phyloP scores from a whole-genome alignment of 768 basidiomycete genomes.

The Tricholoma sp. region DNA sequence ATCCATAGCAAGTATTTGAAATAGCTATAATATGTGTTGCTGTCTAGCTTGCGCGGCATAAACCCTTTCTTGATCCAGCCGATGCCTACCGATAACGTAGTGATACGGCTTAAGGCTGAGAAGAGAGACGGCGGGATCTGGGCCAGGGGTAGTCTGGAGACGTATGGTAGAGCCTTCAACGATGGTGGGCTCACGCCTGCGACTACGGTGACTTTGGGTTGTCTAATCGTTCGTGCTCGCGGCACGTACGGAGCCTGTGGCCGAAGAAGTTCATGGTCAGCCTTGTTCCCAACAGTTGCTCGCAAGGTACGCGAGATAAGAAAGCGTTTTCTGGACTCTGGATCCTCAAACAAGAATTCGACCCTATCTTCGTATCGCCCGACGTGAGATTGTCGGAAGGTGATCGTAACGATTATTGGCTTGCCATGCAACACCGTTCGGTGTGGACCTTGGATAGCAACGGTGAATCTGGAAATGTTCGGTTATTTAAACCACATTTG shows the following conservation, averaged over 20 bases:
- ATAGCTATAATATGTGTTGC: conserved; percentile 32
- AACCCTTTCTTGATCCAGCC: conserved; percentile 23
- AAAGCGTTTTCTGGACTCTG: conserved; percentile 34
- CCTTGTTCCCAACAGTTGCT: conserved; percentile 38
- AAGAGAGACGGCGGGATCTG: conserved; percentile 29
- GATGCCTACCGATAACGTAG: conserved; percentile 18
- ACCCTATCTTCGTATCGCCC: conserved; percentile 49
- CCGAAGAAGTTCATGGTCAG: conserved; percentile 38
- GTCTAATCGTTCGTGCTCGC: conserved; percentile 14
- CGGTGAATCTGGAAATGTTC: conserved; percentile 6
- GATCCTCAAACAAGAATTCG: conserved; percentile 47
- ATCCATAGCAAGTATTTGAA: conserved; percentile 50
- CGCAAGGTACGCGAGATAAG: conserved; percentile 39
- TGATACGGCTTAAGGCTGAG: conserved; percentile 18
- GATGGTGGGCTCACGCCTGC: conserved; percentile 37
- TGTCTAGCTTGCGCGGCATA: conserved; percentile 33
- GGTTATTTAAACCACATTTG: background rate
- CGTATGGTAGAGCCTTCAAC: conserved; percentile 34
- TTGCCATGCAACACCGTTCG: conserved; percentile 15
- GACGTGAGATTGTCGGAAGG: conserved; percentile 25
- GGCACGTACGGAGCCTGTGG: conserved; percentile 43
- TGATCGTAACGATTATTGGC: conserved; percentile 24
- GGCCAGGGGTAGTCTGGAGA: conserved; percentile 29
- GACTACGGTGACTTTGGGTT: conserved; percentile 27
- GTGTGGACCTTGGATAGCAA: conserved; percentile 8